phyloP scores from a whole-genome alignment of 116 monocot genomes.

The Zostera marina region DNA sequence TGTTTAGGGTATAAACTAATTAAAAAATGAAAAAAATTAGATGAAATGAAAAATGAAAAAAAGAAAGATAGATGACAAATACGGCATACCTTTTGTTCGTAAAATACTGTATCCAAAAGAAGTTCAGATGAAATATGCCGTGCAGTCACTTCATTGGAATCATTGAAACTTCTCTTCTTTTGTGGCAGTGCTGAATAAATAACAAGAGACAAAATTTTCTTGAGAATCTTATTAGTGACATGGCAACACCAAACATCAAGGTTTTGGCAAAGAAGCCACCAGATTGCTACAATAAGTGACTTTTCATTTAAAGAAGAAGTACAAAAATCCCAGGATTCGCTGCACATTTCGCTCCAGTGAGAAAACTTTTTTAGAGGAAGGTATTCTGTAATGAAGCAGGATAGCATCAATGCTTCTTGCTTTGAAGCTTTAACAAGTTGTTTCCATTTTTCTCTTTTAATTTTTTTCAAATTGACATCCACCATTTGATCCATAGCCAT shows the following conservation, averaged over 20 bases:
- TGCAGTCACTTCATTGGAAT: constrained; percentile 17
- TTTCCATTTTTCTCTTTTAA: constrained; percentile 19
- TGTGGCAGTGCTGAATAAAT: constrained; percentile 18
- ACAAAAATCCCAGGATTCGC: constrained; percentile 33
- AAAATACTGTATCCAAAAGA: constrained; percentile 32
- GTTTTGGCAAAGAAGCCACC: constrained; percentile 61
- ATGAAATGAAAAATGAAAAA: not conserved
- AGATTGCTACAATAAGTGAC: constrained; percentile 42
- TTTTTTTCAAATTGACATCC: constrained; percentile 6
- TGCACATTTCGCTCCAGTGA: constrained; percentile 6
- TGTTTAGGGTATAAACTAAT: not conserved
- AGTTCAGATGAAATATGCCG: constrained; percentile 43
- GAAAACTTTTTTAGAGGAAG: constrained; percentile 8
- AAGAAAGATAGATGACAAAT: not conserved
- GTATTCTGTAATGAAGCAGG: constrained; percentile 26
- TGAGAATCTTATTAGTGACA: constrained; percentile 34
- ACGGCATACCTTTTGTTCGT: constrained; percentile 71
- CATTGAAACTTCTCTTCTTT: constrained; percentile 4
- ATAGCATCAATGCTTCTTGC: constrained; percentile 40
- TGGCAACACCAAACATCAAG: constrained; percentile 64
- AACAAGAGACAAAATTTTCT: constrained; percentile 44
- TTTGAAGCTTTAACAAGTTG: constrained; percentile 13
- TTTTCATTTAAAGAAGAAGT: constrained; percentile 45
- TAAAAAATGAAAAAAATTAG: not conserved
- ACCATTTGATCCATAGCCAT: not conserved